Percentiles rank a stretch among this genome's conserved stretches.
These are phyloP conservation scores for Pythium pectinolyticum DNA, from an alignment of 352 stramenopile genomes.

Conservation along the genomic window DNA sequence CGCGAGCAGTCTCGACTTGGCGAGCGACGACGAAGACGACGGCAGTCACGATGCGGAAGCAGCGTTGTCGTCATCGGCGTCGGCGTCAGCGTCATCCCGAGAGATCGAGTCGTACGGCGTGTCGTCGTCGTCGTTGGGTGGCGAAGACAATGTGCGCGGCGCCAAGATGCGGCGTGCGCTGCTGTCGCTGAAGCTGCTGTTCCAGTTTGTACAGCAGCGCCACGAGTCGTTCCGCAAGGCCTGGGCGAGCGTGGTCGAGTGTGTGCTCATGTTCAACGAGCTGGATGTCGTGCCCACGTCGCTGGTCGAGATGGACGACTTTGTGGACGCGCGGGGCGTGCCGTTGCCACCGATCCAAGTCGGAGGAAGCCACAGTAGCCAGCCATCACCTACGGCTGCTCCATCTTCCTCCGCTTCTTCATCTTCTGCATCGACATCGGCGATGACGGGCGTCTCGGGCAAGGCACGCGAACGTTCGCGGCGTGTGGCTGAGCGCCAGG, in stretches of 20 bases:
- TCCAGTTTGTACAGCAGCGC: slow-evolving; percentile 84
- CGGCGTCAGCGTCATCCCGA: too few relatives aligned
- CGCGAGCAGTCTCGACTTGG: slow-evolving; percentile 15
- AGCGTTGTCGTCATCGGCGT: too few relatives aligned
- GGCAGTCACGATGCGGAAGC: not conserved
- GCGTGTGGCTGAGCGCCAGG: slow-evolving; percentile 77
- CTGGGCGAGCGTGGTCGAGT: slow-evolving; percentile 82
- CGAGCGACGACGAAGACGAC: slow-evolving; percentile 10
- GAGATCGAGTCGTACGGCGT: too few relatives aligned
- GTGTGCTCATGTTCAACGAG: slow-evolving; percentile 88
- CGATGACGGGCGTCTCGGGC: slow-evolving; percentile 59
- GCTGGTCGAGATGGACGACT: slow-evolving; percentile 88
- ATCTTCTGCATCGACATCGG: too few relatives aligned
- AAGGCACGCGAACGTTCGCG: slow-evolving; percentile 80
- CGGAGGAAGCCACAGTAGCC: slow-evolving; percentile 17
- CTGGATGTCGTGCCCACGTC: slow-evolving; percentile 81
- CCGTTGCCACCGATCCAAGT: slow-evolving; percentile 76
- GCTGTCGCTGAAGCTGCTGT: slow-evolving; percentile 76
- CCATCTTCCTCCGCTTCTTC: slow-evolving; percentile 20
- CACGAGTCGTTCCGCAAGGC: slow-evolving; percentile 77
- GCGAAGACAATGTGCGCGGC: slow-evolving; percentile 63
- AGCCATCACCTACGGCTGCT: slow-evolving; percentile 10
- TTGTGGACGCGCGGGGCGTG: slow-evolving; percentile 81
- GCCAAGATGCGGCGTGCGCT: slow-evolving; percentile 78
- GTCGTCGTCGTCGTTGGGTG: slow-evolving; percentile 28